Evolutionary conservation across 306 rosid genomes (phyloP).

Genomic region (Corylus americana): DNA sequence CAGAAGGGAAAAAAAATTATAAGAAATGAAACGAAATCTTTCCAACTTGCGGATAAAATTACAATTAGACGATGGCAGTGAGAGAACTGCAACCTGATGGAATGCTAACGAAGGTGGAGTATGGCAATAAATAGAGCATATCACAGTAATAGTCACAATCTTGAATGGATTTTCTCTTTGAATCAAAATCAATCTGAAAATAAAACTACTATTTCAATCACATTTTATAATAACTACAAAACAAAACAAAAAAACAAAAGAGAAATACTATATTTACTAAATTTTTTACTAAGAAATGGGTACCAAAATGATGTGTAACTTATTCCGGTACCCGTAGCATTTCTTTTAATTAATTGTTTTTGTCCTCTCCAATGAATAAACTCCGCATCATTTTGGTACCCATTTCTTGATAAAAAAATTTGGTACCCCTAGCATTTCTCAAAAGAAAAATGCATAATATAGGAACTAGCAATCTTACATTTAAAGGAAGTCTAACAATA

Average conservation of each 20-base stretch:
- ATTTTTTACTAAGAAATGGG: too few species aligned
- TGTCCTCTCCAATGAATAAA: too few species aligned
- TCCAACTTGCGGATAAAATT: background rate
- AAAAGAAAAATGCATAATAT: background rate
- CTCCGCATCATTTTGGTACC: too few species aligned
- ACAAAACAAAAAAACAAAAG: background rate
- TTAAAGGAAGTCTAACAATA: slow-evolving; percentile 39
- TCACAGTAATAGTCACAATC: slow-evolving; percentile 57
- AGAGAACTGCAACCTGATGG: slow-evolving; percentile 43
- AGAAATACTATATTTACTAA: too few species aligned
- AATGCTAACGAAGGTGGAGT: slow-evolving; percentile 55
- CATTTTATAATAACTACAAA: background rate
- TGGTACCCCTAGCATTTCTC: background rate
- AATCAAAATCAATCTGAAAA: slow-evolving; percentile 43
- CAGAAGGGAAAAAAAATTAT: slow-evolving; percentile 12
- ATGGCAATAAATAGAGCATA: slow-evolving; percentile 50
- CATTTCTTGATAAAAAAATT: too few species aligned
- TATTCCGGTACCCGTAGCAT: too few species aligned
- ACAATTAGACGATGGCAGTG: background rate
- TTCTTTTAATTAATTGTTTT: too few species aligned
- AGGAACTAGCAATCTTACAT: slow-evolving; percentile 34
- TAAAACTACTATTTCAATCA: background rate
- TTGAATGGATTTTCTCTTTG: slow-evolving; percentile 35
- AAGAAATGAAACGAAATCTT: background rate
- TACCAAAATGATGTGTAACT: too few species aligned